These are phyloP conservation scores for Fragilariopsis cylindrus DNA, from an alignment of 108 stramenopile genomes.

Conservation along the genomic window DNA sequence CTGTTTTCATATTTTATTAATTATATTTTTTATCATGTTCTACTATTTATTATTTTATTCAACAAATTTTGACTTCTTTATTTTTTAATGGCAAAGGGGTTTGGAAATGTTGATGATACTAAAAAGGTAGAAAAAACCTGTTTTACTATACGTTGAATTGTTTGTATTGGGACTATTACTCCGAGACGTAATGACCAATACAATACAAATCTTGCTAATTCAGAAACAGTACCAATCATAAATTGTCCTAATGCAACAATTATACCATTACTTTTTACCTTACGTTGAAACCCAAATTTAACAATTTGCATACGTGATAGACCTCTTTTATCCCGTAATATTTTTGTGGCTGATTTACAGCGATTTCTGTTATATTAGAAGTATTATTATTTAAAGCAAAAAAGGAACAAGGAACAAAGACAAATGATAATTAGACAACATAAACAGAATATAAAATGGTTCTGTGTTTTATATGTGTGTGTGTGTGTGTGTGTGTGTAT, in stretches of 20 bases:
- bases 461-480: not conserved
- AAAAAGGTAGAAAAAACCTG: not conserved
- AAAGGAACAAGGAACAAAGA: slow-evolving; percentile 13
- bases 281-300: slow-evolving; percentile 50
- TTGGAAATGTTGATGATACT: too few species aligned
- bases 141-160: not conserved
- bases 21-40: not conserved
- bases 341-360: slow-evolving; percentile 61
- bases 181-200: not conserved
- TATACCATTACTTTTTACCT: slow-evolving; percentile 43
- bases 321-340: slow-evolving; percentile 52
- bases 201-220: not conserved
- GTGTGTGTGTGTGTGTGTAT: too few species aligned
- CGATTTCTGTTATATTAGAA: slow-evolving; percentile 44
- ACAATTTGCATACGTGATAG: slow-evolving; percentile 46
- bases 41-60: slow-evolving; percentile 1
- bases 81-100: not conserved
- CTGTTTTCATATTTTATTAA: not conserved
- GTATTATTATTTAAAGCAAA: not conserved
- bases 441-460: not conserved
- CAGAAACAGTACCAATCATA: not conserved
- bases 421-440: not conserved
- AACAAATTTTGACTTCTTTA: not conserved
- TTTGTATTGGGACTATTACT: not conserved
- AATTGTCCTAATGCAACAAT: slow-evolving; percentile 15